Evolutionary conservation across 805 yeast species (phyloP).

Genomic region (Nakazawaea populi): DNA sequence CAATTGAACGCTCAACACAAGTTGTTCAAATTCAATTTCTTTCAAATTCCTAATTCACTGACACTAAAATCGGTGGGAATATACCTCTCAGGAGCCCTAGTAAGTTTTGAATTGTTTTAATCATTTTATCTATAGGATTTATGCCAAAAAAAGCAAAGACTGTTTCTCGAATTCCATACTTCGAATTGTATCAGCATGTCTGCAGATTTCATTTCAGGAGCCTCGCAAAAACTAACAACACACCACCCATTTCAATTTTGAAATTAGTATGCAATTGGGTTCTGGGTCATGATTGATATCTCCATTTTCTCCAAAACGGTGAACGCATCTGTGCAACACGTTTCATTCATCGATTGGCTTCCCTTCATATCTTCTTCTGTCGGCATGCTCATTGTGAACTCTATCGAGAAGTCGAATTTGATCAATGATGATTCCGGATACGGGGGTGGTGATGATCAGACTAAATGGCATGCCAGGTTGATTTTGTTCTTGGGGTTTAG

Average conservation of each 20-base stretch:
- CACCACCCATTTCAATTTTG: too few species aligned
- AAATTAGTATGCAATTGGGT: slow-evolving; percentile 67
- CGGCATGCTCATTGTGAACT: slow-evolving; percentile 81
- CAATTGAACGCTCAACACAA: slow-evolving; percentile 27
- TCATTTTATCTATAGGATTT: too few species aligned
- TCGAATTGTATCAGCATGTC: too few species aligned
- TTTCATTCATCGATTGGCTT: slow-evolving; percentile 92
- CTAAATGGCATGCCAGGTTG: slow-evolving; percentile 92
- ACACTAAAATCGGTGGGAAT: slow-evolving; percentile 69
- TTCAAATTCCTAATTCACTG: slow-evolving; percentile 65
- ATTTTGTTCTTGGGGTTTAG: slow-evolving; percentile 90
- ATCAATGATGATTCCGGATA: slow-evolving; percentile 32
- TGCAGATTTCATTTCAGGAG: too few species aligned
- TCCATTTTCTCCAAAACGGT: slow-evolving; percentile 79
- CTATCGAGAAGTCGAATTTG: slow-evolving; percentile 63
- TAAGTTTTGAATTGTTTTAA: slow-evolving; percentile 12
- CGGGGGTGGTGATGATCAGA: slow-evolving; percentile 30
- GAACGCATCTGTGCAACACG: slow-evolving; percentile 82
- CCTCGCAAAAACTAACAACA: not conserved
- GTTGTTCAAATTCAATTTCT: slow-evolving; percentile 58
- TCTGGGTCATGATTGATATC: slow-evolving; percentile 87
- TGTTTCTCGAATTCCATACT: too few species aligned
- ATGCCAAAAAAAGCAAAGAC: too few species aligned
- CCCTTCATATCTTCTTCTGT: slow-evolving; percentile 84
- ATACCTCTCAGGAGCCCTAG: slow-evolving; percentile 64